phyloP scores from a whole-genome alignment of 2,329 filamentous ascomycete species.

The Verticillium albo-atrum region DNA sequence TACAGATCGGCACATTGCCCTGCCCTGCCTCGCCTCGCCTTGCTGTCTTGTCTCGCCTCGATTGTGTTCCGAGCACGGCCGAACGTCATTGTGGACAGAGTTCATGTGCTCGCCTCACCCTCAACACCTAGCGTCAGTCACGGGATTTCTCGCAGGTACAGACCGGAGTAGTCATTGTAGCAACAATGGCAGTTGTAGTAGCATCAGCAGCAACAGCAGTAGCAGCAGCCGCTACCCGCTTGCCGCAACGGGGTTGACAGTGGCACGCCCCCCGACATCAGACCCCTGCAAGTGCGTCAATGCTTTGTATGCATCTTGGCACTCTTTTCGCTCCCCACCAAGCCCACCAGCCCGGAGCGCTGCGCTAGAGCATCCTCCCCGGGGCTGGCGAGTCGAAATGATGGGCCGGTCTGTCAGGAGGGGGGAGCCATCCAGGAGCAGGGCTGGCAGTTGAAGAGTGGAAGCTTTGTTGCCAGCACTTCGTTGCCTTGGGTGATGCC shows the following conservation, averaged over 20 bases:
- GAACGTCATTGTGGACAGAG: not conserved
- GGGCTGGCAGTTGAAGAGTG: not conserved
- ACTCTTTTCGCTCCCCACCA: not conserved
- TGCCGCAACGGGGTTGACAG: not conserved
- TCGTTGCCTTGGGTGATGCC: too few relatives aligned
- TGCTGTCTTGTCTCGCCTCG: not conserved
- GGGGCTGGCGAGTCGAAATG: not conserved
- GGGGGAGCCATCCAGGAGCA: too few relatives aligned
- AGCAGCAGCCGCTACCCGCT: not conserved
- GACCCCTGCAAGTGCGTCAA: slow-evolving; percentile 33
- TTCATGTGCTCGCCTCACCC: too few relatives aligned
- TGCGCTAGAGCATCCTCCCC: not conserved
- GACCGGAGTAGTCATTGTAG: too few relatives aligned
- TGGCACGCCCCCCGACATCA: not conserved
- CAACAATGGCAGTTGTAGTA: too few relatives aligned
- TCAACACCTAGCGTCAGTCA: not conserved
- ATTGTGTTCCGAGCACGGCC: not conserved
- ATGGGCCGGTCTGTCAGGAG: not conserved
- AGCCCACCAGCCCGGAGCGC: not conserved
- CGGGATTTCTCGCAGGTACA: not conserved
- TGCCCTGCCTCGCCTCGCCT: too few relatives aligned
- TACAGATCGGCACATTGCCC: too few relatives aligned
- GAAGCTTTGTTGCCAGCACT: not conserved
- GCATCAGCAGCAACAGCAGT: not conserved
- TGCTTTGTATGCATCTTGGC: slow-evolving; percentile 28